Conservation (phyloP, 2,329 filamentous ascomycete genomes). For the Aspergillus clavatus region DNA sequence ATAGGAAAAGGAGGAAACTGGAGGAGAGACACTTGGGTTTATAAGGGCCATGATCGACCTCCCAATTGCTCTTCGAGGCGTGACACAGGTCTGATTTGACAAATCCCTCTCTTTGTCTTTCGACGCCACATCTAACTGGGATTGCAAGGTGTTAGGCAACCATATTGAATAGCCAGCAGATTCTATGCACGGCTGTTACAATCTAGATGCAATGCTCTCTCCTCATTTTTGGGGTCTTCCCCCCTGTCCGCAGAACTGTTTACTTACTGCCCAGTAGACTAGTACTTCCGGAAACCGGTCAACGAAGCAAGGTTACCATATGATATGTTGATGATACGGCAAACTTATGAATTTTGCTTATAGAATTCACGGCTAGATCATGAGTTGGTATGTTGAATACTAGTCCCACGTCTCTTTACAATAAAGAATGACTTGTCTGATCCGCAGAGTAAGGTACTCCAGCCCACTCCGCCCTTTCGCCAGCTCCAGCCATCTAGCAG, state of each 20-base stretch:
- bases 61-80: neutral
- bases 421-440: neutral
- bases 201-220: no score
- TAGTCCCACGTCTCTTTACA: neutral
- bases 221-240: neutral
- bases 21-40: no score
- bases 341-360: neutral
- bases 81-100: neutral
- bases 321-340: no score
- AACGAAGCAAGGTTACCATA: no score
- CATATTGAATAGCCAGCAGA: neutral
- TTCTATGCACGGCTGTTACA: no score
- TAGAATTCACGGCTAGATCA: no score
- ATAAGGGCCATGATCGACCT: neutral
- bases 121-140: neutral
- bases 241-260: neutral
- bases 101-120: neutral
- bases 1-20: neutral
- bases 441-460: no score
- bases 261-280: no score
- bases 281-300: no score
- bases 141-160: neutral
- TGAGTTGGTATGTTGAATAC: neutral
- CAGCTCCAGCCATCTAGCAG: neutral
- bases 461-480: neutral